Base-by-base conservation (phyloP, 805 yeast species). In the Sugiyamaella valdiviana region DNA sequence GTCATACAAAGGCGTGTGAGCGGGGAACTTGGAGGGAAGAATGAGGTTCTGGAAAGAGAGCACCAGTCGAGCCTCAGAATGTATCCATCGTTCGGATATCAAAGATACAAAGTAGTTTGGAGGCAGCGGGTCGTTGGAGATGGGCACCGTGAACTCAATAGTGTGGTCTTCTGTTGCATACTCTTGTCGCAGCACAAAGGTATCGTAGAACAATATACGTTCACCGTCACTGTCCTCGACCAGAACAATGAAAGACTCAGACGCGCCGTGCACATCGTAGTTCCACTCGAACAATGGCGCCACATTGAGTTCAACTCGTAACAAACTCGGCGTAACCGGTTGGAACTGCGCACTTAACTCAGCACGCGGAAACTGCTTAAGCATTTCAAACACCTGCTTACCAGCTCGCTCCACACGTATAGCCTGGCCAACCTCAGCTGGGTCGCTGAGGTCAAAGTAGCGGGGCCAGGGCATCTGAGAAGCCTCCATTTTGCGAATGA, bases 211-310 rank as follows among this genome's bases (percentile, higher is more conserved):
- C n/a, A 91, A 67, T 16, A 90, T 74, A 46, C 70, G 73, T 50
- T 86, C 91, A 3, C 96, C 95, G 61, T 86, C 83, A 39, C 85
- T 75, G 59, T 90, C 96, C 60, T 88, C 96, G 1, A 88, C 85
- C 2, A 87, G 46, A 2, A 93, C 52, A 24, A 81, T 63, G 57
- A 89, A 93, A 5, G 77, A 67, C 60, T 90, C 91, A 1, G 77
- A 68, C 22, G 62, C 65, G 0, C 85, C 85, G 59, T 89, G 96
- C 2, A 82, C 50, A 4, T 61, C 63, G 7, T 62, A 54, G 62
- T 85, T 84, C 96, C 97, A 90, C 15, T 69, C 71, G 85, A 95
- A 93, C 10, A 74, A 70, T 0, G 97, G 93, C 0, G 68, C 54
- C 2, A 87, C 64, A 45, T 80, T 87, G 2, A 90, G 65, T 52